These are phyloP conservation scores for Termitomyces sp. DNA, from an alignment of 768 basidiomycete genomes.

Conservation along the genomic window DNA sequence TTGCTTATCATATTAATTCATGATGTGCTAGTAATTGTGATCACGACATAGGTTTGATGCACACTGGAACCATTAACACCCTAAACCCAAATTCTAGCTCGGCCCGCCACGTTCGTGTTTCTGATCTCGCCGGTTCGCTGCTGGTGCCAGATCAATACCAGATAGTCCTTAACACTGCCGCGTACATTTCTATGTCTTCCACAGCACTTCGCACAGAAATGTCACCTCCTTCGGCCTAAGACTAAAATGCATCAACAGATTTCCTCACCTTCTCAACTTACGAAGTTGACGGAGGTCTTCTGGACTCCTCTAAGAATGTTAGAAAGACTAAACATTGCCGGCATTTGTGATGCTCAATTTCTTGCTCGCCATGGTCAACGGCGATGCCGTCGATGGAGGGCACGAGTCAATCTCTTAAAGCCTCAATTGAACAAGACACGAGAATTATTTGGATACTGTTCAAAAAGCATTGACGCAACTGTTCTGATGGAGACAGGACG, in stretches of 20 bases:
- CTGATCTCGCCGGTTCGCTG: neutral
- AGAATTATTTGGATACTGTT: neutral
- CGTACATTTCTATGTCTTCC: neutral
- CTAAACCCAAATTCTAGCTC: neutral
- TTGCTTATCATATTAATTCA: neutral
- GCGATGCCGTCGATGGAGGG: too few relatives aligned
- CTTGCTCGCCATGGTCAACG: neutral
- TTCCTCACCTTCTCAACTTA: slow-evolving; percentile 2
- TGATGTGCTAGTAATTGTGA: neutral
- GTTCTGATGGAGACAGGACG: neutral
- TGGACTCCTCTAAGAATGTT: neutral
- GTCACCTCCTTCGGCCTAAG: slow-evolving; percentile 2
- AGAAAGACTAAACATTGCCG: neutral
- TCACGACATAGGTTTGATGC: too few relatives aligned
- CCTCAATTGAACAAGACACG: slow-evolving; percentile 1
- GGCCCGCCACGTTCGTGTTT: neutral
- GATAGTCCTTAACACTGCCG: neutral
- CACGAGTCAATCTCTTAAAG: too few relatives aligned
- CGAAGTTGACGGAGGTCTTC: slow-evolving; percentile 11
- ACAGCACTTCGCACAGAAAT: neutral
- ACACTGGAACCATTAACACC: neutral
- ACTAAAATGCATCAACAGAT: too few relatives aligned
- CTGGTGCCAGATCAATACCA: neutral
- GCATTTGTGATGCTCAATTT: neutral
- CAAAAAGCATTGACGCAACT: neutral